Evolutionary conservation across 805 yeast species (phyloP).

Genomic region (Kregervanrija delftensis): DNA sequence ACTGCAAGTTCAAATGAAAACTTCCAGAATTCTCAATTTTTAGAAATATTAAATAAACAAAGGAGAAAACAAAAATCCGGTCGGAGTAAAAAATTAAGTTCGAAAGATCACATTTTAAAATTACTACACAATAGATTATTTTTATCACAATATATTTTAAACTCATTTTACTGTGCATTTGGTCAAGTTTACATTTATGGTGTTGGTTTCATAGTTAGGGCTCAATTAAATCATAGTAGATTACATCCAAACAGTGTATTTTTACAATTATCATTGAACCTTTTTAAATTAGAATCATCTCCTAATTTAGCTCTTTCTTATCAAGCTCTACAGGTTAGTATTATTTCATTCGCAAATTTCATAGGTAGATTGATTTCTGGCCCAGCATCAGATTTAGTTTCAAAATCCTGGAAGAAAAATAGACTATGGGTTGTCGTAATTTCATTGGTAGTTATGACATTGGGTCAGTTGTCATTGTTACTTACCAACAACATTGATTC

Average conservation of each 20-base stretch:
- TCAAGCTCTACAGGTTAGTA: constrained; percentile 68
- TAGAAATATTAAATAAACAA: constrained; percentile 1
- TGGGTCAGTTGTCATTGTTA: constrained; percentile 32
- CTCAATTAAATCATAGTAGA: constrained; percentile 29
- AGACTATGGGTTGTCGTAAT: constrained; percentile 57
- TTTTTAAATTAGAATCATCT: constrained; percentile 8
- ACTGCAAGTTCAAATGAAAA: not conserved
- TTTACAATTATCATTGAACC: not conserved
- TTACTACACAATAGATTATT: constrained; percentile 32
- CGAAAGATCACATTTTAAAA: constrained; percentile 18
- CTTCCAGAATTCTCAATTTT: constrained; percentile 1
- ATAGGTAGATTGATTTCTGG: constrained; percentile 62
- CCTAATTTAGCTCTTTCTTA: constrained; percentile 36
- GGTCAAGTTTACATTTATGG: constrained; percentile 71
- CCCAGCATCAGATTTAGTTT: constrained; percentile 53
- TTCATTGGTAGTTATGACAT: constrained; percentile 31
- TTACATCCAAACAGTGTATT: constrained; percentile 2
- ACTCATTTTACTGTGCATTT: constrained; percentile 52
- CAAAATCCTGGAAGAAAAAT: constrained; percentile 45
- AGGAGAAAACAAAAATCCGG: constrained; percentile 7
- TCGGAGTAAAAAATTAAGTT: constrained; percentile 10
- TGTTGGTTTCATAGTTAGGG: constrained; percentile 64
- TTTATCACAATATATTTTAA: constrained; percentile 44
- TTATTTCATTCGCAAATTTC: constrained; percentile 59
- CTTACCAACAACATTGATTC: constrained; percentile 34